Base-by-base conservation (phyloP, 1,284 basidiomycete genomes). In the Rhodotorula sp. region DNA sequence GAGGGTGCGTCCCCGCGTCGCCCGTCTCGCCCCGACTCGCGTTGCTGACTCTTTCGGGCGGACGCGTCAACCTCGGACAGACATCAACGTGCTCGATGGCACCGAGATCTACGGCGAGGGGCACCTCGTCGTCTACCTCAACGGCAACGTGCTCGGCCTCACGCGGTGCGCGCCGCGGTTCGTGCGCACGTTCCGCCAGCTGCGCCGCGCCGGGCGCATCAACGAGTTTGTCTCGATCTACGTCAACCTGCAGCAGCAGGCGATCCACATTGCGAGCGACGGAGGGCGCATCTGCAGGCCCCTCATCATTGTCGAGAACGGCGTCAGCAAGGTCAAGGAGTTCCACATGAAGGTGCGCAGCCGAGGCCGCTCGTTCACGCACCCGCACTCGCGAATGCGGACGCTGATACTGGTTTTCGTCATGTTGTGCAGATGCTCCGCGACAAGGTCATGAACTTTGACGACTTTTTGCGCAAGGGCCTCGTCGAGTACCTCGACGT, bases 401-500 rank as follows among this genome's bases (percentile, higher is more conserved):
- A 42, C 19, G 8, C 4, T 1, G 34, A 44, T 42, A 25, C 46
- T 65, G 68, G 70, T 57, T 46, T n/a, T 10, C 41, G 17, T 23
- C 62, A 61, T 45, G 17, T 7, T 53, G 59, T 2, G 9, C 78
- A 93, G 89, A 84, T 90, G 80, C 86, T 99, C 66, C 96, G 96
- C 81, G 86, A 88, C 70, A 90, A 89, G 44, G 84, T 84, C 62
- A 86, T 92, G 62, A 88, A 88, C 0, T 99, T 99, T 80, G 96
- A 99, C 81, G 93, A 97, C 81, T 99, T 99, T 83, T 85, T 99
- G 25, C 87, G 87, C 61, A 89, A 89, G 68, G 97, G 97, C n/a
- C 86, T 99, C n/a, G 92, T 99, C 76, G 97, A 99, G 82, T 99
- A 99, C 81, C 88, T 99, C 59, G 97, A 99, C 80, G 96, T 98